Conservation (phyloP, 2,329 filamentous ascomycete genomes). For the Trichoderma aggressivum region DNA sequence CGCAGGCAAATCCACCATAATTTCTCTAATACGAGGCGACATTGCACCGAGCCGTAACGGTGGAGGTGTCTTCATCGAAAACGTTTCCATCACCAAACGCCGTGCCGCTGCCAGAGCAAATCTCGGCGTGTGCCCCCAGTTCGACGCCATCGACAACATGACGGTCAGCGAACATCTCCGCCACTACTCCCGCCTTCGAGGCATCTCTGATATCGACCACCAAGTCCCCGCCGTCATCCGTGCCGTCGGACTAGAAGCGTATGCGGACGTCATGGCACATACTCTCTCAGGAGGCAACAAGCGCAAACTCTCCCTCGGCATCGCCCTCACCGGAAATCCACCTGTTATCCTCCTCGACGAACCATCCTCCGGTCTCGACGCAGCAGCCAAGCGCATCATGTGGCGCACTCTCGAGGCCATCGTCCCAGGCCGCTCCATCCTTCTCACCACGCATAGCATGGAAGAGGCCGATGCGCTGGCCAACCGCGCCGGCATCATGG, state of each 20-base stretch:
- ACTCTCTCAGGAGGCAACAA: constrained; percentile 75
- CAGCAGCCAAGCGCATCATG: constrained; percentile 69
- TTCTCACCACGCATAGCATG: constrained; percentile 77
- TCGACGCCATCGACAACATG: constrained; percentile 71
- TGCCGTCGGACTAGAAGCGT: constrained; percentile 62
- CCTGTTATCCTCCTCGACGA: constrained; percentile 72
- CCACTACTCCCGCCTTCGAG: constrained; percentile 71
- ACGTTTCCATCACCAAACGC: constrained; percentile 60
- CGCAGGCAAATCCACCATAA: constrained; percentile 71
- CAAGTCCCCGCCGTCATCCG: constrained; percentile 64
- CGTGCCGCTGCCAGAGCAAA: constrained; percentile 60
- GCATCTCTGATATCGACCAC: constrained; percentile 55
- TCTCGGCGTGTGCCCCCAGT: constrained; percentile 70
- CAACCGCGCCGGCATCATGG: constrained; percentile 65
- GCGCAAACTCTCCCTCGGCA: constrained; percentile 68
- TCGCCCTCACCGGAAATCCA: constrained; percentile 73
- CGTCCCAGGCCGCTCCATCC: constrained; percentile 61
- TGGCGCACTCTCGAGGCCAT: constrained; percentile 68
- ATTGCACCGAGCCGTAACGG: constrained; percentile 52
- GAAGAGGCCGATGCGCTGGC: constrained; percentile 77
- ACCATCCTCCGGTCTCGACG: constrained; percentile 70
- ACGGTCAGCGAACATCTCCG: constrained; percentile 67
- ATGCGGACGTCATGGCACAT: constrained; percentile 60
- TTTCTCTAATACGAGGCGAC: constrained; percentile 70
- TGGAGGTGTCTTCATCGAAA: constrained; percentile 67